Percentiles rank a stretch among this genome's conserved stretches.
Evolutionary conservation across 2,329 filamentous ascomycete genomes (phyloP).

Genomic region (Paradendryphiella salina): DNA sequence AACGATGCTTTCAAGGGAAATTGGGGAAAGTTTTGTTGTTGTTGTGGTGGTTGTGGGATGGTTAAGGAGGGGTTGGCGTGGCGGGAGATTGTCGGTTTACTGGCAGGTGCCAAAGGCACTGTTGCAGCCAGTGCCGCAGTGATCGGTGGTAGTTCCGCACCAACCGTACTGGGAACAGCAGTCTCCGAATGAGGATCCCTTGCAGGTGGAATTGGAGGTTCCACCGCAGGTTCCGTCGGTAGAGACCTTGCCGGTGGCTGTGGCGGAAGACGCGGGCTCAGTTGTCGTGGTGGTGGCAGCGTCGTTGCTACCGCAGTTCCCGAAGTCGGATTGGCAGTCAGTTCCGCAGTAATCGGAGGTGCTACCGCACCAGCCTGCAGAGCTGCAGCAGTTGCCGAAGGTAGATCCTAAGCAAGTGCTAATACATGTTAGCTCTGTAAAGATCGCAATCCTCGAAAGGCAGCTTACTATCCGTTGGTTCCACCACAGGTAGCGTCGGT

Average conservation of each 20-base stretch:
- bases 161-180: slow-evolving; percentile 52
- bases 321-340: slow-evolving; percentile 37
- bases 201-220: slow-evolving; percentile 43
- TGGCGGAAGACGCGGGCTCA: slow-evolving; percentile 6
- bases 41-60: not conserved
- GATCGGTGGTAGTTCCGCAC: slow-evolving; percentile 41
- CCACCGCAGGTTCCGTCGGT: slow-evolving; percentile 32
- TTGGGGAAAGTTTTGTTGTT: not conserved
- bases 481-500: slow-evolving; percentile 51
- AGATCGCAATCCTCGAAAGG: not conserved
- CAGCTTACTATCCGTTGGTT: slow-evolving; percentile 35
- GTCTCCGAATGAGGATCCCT: slow-evolving; percentile 50
- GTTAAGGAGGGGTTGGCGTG: not conserved
- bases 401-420: slow-evolving; percentile 48
- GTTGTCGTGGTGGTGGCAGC: slow-evolving; percentile 9
- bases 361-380: slow-evolving; percentile 38
- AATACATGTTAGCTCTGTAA: slow-evolving; percentile 1
- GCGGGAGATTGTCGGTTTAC: slow-evolving; percentile 32
- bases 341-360: slow-evolving; percentile 34
- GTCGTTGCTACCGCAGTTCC: slow-evolving; percentile 26
- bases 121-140: slow-evolving; percentile 43
- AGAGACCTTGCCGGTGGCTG: slow-evolving; percentile 17
- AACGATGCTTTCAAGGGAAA: not conserved
- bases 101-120: slow-evolving; percentile 39
- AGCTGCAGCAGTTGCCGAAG: slow-evolving; percentile 53